A percentile compares a stretch with the other conserved stretches of the same genome.
Evolutionary conservation across 2,329 filamentous ascomycete genomes (phyloP).

Genomic region (Bipolaris sorokiniana): DNA sequence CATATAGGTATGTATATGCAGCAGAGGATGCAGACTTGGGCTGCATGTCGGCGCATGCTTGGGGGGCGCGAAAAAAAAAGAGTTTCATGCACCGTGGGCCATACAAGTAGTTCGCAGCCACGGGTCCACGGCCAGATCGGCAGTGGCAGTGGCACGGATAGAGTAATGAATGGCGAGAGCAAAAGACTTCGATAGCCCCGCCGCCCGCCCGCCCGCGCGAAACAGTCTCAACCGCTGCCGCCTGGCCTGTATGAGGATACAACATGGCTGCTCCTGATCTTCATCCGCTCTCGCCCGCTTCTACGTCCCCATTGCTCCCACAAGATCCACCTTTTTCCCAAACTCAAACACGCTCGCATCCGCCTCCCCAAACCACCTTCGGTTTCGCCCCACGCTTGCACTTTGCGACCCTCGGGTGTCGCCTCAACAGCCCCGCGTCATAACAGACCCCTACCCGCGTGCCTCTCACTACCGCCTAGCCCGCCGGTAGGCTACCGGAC

Average conservation of each 20-base stretch:
- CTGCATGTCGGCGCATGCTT: conserved; percentile 15
- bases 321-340: too few relatives aligned
- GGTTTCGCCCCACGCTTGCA: neutral
- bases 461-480: conserved; percentile 27
- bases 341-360: neutral
- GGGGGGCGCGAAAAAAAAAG: conserved; percentile 15
- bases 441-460: conserved; percentile 15
- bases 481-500: conserved; percentile 18
- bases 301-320: too few relatives aligned
- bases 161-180: neutral
- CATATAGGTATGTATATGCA: neutral
- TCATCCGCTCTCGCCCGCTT: neutral
- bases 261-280: conserved; percentile 6
- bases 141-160: conserved; percentile 8
- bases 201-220: conserved; percentile 8
- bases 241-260: conserved; percentile 5
- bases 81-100: conserved; percentile 22
- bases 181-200: conserved; percentile 10
- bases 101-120: conserved; percentile 21
- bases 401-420: conserved; percentile 14
- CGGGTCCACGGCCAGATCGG: conserved; percentile 5
- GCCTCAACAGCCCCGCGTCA: conserved; percentile 28
- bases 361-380: neutral
- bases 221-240: conserved; percentile 12
- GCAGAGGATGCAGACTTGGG: conserved; percentile 4